phyloP scores from a whole-genome alignment of 2,329 filamentous ascomycete genomes.

The Cadophora gregata region DNA sequence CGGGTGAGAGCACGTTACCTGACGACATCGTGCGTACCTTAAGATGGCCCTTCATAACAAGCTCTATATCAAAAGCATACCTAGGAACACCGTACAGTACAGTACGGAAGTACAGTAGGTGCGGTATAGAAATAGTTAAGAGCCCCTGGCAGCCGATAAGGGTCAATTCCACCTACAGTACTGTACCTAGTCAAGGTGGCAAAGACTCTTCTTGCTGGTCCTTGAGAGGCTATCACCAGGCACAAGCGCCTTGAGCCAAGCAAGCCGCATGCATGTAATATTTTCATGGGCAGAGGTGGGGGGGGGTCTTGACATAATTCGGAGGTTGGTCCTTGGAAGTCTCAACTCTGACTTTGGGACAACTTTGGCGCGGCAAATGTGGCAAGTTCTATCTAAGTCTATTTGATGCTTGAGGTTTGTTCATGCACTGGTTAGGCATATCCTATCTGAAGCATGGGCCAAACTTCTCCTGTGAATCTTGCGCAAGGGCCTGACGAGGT shows the following conservation, averaged over 20 bases:
- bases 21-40: conserved; percentile 30
- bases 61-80: background rate
- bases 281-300: background rate
- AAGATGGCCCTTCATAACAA: background rate
- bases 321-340: conserved; percentile 10
- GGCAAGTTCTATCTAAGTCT: background rate
- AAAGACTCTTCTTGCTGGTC: background rate
- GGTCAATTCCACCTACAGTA: too few relatives aligned
- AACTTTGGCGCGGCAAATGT: background rate
- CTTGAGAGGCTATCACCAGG: background rate
- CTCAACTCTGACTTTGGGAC: background rate
- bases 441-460: background rate
- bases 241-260: conserved; percentile 14
- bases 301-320: conserved; percentile 1
- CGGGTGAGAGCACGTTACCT: conserved; percentile 20
- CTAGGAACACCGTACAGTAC: too few relatives aligned
- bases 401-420: background rate
- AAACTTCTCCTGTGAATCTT: background rate
- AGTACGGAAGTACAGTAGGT: too few relatives aligned
- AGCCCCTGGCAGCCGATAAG: background rate
- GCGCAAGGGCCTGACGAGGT: background rate
- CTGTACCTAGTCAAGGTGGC: background rate
- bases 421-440: conserved; percentile 2
- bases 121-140: too few relatives aligned
- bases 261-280: background rate